Evolutionary conservation across 2,329 filamentous ascomycete species (phyloP).

Genomic region (Pseudogymnoascus sp.): DNA sequence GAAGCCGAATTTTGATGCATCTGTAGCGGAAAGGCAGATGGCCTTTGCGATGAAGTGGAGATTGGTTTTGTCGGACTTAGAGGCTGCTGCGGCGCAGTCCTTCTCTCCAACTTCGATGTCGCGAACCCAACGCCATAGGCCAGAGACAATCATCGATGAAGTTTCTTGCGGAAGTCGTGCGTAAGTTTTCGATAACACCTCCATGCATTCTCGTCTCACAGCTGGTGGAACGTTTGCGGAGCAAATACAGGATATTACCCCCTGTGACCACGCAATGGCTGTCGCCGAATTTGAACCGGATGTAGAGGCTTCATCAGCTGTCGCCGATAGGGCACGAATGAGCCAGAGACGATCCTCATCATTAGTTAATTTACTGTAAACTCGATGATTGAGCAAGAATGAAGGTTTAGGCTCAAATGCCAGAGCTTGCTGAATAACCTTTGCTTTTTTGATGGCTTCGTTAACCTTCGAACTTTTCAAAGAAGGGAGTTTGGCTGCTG

Average conservation of each 20-base stretch:
- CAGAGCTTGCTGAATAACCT: slow-evolving; percentile 59
- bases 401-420: slow-evolving; percentile 73
- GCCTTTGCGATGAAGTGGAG: slow-evolving; percentile 55
- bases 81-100: slow-evolving; percentile 61
- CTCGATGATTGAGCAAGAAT: slow-evolving; percentile 74
- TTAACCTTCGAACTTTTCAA: slow-evolving; percentile 49
- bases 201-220: slow-evolving; percentile 56
- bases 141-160: slow-evolving; percentile 57
- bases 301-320: slow-evolving; percentile 44
- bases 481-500: slow-evolving; percentile 44
- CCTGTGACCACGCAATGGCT: slow-evolving; percentile 72
- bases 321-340: slow-evolving; percentile 58
- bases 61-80: slow-evolving; percentile 57
- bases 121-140: slow-evolving; percentile 74
- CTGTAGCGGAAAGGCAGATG: slow-evolving; percentile 55
- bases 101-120: slow-evolving; percentile 65
- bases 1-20: slow-evolving; percentile 37
- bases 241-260: slow-evolving; percentile 71
- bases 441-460: slow-evolving; percentile 52
- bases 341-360: slow-evolving; percentile 77
- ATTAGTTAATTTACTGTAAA: slow-evolving; percentile 71
- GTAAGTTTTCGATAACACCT: slow-evolving; percentile 60
- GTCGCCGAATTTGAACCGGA: slow-evolving; percentile 43
- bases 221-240: slow-evolving; percentile 53
- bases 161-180: slow-evolving; percentile 49